phyloP scores from a whole-genome alignment of 2,329 filamentous ascomycete genomes.

The Hyphodiscus sp. region DNA sequence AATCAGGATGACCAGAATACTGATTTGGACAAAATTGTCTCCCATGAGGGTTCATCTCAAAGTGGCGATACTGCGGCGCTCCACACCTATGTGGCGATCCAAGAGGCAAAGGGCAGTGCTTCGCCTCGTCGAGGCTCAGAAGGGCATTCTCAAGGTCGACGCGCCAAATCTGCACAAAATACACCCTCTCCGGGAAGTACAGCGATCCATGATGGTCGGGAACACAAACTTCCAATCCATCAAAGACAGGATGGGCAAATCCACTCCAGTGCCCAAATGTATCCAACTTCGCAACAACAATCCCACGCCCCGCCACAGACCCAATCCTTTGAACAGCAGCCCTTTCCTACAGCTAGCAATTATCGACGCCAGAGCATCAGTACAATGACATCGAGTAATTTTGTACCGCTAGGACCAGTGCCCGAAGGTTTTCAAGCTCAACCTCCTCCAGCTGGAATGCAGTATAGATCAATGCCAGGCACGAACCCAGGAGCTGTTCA shows the following conservation, averaged over 20 bases:
- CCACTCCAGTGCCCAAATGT: neutral
- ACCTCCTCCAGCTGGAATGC: neutral
- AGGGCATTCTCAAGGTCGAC: neutral
- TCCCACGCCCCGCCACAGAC: neutral
- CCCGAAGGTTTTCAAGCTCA: neutral
- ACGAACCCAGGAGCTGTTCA: neutral
- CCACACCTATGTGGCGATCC: constrained; percentile 1
- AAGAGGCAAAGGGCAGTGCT: neutral
- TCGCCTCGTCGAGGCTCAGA: neutral
- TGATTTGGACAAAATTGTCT: constrained; percentile 5
- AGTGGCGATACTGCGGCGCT: neutral
- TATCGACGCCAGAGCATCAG: neutral
- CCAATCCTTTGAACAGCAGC: neutral
- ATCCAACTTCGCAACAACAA: neutral
- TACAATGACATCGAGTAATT: neutral
- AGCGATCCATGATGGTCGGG: neutral
- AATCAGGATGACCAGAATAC: neutral
- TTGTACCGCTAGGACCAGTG: neutral
- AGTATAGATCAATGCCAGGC: neutral
- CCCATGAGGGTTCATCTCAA: neutral
- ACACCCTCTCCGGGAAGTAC: neutral
- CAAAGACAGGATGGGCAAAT: neutral
- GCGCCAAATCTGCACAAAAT: neutral
- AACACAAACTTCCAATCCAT: neutral
- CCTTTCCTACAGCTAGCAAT: neutral